Base-by-base conservation (phyloP, 441 rosid species). In the Populus hybrid region DNA sequence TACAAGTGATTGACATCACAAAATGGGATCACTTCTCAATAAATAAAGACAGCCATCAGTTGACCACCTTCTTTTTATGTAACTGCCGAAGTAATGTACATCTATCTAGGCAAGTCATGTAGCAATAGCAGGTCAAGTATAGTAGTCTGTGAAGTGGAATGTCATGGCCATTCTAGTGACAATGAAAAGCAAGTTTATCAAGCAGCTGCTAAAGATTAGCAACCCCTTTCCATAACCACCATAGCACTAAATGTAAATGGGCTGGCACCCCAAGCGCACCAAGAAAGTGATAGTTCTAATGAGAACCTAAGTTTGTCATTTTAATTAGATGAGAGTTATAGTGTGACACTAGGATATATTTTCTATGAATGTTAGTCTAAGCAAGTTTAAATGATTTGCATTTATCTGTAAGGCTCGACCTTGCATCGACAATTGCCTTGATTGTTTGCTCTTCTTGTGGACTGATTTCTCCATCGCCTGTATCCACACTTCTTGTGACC, bases 401-500 rank as follows among this genome's bases (percentile, higher is more conserved):
- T 61, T 2, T 20, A 61, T 67, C 11, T 71, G 34, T 5, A 32
- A 75, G 67, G 78, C 10, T 68, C 64, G 59, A 92, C 99, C 99
- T 93, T 36, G 99, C 98, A 24, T 84, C 78, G 12, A 91, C 97
- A 74, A 93, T 93, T 6, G 98, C 84, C 3, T 86, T 57, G 18
- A 92, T 91, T 28, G 99, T 93, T 70, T 71, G 67, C 78, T 88
- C 79, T 81, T 95, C 98, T 81, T 95, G 99, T 65, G 90, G 86
- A 82, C 94, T 93, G 42, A 86, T 81, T 53, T 90, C 91, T 65
- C 85, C 76, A 28, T 80, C 83, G 10, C 64, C 6, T 77, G 90
- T 91, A 82, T 93, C 30, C 10, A 74, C 68, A 75, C 94, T 91
- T 87, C 92, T 86, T 10, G 99, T 91, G 64, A 95, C 99, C 99